Percentiles rank a stretch among this genome's conserved stretches.
phyloP scores from a whole-genome alignment of 306 rosid species.

The Cercis canadensis region DNA sequence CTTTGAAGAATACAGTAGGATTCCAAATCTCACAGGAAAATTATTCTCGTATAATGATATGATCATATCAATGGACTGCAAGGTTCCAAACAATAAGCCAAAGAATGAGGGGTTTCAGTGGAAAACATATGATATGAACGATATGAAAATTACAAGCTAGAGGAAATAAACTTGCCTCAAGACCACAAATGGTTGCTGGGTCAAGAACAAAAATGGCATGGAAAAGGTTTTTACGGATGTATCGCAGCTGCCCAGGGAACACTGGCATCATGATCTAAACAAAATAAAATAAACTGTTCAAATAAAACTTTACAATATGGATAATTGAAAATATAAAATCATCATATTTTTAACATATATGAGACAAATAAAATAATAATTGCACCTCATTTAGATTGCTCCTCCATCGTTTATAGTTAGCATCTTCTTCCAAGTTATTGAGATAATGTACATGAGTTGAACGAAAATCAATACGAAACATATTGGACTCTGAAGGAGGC shows the following conservation, averaged over 20 bases:
- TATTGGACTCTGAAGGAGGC: slow-evolving; percentile 83
- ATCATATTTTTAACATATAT: not conserved
- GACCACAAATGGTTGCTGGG: slow-evolving; percentile 82
- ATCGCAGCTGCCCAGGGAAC: slow-evolving; percentile 95
- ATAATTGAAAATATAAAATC: slow-evolving; percentile 26
- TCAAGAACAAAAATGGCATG: slow-evolving; percentile 89
- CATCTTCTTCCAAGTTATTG: slow-evolving; percentile 96
- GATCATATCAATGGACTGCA: slow-evolving; percentile 87
- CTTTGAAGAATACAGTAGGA: slow-evolving; percentile 87
- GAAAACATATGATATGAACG: slow-evolving; percentile 32
- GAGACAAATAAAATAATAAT: slow-evolving; percentile 35
- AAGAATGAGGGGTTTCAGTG: slow-evolving; percentile 33
- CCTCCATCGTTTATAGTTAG: slow-evolving; percentile 86
- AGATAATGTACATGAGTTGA: slow-evolving; percentile 84
- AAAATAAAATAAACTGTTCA: slow-evolving; percentile 1
- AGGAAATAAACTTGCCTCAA: slow-evolving; percentile 72
- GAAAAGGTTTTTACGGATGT: slow-evolving; percentile 92
- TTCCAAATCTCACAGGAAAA: slow-evolving; percentile 88
- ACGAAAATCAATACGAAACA: slow-evolving; percentile 92
- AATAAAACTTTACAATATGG: slow-evolving; percentile 11
- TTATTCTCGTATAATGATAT: slow-evolving; percentile 74
- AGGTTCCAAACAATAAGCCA: slow-evolving; percentile 41
- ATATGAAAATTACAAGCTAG: slow-evolving; percentile 24
- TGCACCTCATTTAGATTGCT: slow-evolving; percentile 80
- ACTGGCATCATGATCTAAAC: slow-evolving; percentile 94